Evolutionary conservation across 208 protist genomes (phyloP).

Genomic region (Porcisia deanei): DNA sequence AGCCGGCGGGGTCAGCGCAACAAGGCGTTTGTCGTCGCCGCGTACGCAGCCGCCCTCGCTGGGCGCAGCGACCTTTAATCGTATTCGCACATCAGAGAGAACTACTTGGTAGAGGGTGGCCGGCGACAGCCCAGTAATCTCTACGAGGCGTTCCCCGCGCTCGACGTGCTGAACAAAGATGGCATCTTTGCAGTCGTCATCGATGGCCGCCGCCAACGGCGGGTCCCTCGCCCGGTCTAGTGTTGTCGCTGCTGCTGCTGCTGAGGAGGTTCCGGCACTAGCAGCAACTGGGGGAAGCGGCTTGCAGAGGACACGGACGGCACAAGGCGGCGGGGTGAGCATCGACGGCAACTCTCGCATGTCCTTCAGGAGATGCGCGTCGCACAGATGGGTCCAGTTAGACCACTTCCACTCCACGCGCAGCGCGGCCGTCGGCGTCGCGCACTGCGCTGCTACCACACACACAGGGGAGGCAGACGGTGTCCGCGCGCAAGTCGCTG

Average conservation of each 20-base stretch:
- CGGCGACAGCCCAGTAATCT: conserved; percentile 5
- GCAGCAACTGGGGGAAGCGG: conserved; percentile 1
- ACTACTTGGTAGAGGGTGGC: conserved; percentile 11
- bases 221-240: background rate
- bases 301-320: conserved; percentile 5
- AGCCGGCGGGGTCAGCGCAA: conserved; percentile 10
- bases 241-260: background rate
- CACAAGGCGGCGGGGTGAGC: background rate
- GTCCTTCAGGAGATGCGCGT: too few species aligned
- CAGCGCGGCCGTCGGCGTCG: background rate
- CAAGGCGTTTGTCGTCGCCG: background rate
- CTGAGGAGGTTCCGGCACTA: too few species aligned
- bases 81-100: conserved; percentile 3
- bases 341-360: too few species aligned
- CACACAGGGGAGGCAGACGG: too few species aligned
- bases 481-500: background rate
- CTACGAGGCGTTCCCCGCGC: background rate
- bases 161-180: conserved; percentile 15
- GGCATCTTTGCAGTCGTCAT: background rate
- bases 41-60: background rate
- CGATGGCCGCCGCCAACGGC: background rate
- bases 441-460: background rate
- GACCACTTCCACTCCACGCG: conserved; percentile 20
- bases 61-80: background rate
- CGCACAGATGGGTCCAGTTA: background rate